Conservation (phyloP, 129 eudicot species). For the Flaveria trinervia region DNA sequence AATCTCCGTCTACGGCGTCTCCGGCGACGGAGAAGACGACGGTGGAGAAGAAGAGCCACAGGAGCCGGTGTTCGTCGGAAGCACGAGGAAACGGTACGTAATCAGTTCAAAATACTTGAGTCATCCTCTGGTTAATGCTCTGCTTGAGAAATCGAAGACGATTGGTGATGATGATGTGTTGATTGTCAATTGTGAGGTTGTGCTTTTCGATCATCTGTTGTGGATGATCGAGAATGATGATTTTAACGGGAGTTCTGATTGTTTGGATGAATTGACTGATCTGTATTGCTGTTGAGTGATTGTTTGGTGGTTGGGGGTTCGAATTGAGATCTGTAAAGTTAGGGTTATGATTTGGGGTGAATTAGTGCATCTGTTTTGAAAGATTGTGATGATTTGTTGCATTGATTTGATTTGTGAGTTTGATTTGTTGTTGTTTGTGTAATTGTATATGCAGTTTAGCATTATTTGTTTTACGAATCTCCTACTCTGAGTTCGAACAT, state of each 20-base stretch:
- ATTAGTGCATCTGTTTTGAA: conserved; percentile 19
- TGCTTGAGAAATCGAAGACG: conserved; percentile 49
- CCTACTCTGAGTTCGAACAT: not conserved
- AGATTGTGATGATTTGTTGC: conserved; percentile 21
- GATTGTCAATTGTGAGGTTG: conserved; percentile 68
- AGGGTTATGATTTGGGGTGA: conserved; percentile 5
- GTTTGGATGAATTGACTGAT: conserved; percentile 65
- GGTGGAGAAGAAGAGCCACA: conserved; percentile 20
- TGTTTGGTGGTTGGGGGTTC: not conserved
- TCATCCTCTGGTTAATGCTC: conserved; percentile 65
- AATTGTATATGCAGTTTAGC: conserved; percentile 8
- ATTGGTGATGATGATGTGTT: conserved; percentile 12
- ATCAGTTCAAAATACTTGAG: conserved; percentile 60
- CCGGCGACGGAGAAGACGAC: not conserved
- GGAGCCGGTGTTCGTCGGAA: conserved; percentile 66
- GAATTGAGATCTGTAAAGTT: conserved; percentile 11
- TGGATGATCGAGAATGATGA: conserved; percentile 85
- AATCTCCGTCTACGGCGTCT: conserved; percentile 1
- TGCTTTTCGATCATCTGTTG: conserved; percentile 64
- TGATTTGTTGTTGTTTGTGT: conserved; percentile 21
- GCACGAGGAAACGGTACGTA: conserved; percentile 62
- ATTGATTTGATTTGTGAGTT: conserved; percentile 30
- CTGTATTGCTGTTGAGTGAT: conserved; percentile 44
- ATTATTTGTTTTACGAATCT: not conserved
- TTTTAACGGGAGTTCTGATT: conserved; percentile 47